Base-by-base conservation (phyloP, 768 basidiomycete species). In the Amanita inopinata region DNA sequence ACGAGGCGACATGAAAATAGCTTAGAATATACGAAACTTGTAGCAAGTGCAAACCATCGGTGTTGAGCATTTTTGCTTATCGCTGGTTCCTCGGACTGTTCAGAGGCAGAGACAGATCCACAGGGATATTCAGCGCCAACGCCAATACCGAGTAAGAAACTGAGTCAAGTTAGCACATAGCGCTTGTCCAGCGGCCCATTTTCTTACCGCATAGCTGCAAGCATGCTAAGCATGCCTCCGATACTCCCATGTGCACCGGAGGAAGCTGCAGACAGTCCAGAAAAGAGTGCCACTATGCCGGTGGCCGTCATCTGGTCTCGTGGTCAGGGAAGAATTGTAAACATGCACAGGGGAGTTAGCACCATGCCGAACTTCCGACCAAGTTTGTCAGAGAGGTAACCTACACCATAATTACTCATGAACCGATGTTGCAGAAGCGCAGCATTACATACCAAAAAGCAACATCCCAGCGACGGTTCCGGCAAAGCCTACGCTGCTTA, bases 361-460 rank as follows among this genome's bases (percentile, higher is more conserved):
- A 83, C 81, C 89, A 92, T 92, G 50, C 89, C 89, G 51, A 81
- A 83, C 54, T 92, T 93, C 37, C 83, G 73, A 9, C 91, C 90
- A 48, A 91, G 52, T 59, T 86, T 88, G 59, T 93, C 91, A 12
- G 84, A 85, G 47, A 91, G 66, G 56, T 78, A 88, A 18, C 74
- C 74, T 70, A n/a, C 12, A 39, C 38, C 28, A 38, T 14, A 19
- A 17, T 35, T 28, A 20, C 23, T 30, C 3, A 22, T 3, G 4
- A 28, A 15, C 15, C 30, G 10, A 6, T n/a, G 23, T 15, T 31
- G 24, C 19, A 35, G 39, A 33, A 42, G 14, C 17, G 41, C 38
- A 36, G 33, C 10, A 12, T 12, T 6, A 47, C 59, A 30, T 39
- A 61, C 86, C 85, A 52, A 91, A 90, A 35, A 57, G 48, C 27